Conservation (phyloP, 805 yeast species). For the Lachancea mirantina region DNA sequence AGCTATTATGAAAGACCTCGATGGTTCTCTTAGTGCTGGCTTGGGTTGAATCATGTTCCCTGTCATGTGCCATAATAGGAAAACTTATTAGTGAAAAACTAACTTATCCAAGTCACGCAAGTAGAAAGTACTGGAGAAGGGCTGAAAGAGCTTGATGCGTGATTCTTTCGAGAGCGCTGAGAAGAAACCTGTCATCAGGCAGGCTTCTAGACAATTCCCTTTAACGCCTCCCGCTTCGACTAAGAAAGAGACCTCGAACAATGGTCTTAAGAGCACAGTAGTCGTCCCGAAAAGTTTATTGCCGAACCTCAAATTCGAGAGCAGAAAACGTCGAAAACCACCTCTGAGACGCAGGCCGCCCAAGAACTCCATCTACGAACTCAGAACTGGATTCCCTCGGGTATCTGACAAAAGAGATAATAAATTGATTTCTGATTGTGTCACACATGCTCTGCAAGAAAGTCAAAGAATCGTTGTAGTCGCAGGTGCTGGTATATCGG, state of each 20-base stretch:
- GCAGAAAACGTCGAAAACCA: slow-evolving; percentile 34
- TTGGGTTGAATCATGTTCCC: no score
- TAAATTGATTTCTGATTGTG: slow-evolving; percentile 35
- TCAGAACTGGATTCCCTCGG: slow-evolving; percentile 22
- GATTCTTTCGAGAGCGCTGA: no score
- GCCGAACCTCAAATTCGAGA: slow-evolving; percentile 11
- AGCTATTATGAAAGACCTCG: no score
- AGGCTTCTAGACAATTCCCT: no score
- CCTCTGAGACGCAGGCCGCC: slow-evolving; percentile 40
- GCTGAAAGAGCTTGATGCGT: no score
- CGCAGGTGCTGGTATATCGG: slow-evolving; percentile 89
- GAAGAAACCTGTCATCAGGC: no score
- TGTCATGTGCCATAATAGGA: no score
- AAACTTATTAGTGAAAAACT: no score
- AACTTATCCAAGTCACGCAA: no score
- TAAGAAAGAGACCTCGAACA: slow-evolving; percentile 1
- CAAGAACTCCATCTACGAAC: slow-evolving; percentile 38
- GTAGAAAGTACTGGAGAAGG: no score
- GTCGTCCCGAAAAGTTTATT: slow-evolving; percentile 20
- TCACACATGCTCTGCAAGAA: slow-evolving; percentile 46
- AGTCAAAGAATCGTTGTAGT: slow-evolving; percentile 56
- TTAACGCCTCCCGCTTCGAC: slow-evolving; percentile 11
- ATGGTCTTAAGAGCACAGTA: background rate
- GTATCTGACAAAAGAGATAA: slow-evolving; percentile 6
- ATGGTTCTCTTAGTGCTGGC: no score